Base-by-base conservation (phyloP, 2,329 filamentous ascomycete genomes). In the Pyrenochaeta sp. region DNA sequence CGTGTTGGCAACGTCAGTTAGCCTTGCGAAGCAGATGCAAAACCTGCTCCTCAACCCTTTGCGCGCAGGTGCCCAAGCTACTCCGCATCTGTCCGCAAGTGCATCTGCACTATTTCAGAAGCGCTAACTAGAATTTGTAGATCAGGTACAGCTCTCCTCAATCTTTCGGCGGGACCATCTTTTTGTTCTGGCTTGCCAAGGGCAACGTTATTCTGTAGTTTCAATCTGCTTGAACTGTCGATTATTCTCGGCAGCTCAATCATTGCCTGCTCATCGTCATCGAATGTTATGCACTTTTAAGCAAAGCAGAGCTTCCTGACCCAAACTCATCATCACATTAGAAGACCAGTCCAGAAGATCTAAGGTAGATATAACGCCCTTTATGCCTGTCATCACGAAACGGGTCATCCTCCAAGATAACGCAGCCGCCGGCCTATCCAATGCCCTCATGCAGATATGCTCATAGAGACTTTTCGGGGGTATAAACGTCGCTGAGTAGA, bases 401-500 rank as follows among this genome's bases (percentile, higher is more conserved):
- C 4, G n/a, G 23, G 6, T 29, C 21, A 41, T 23, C 18, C 37
- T 18, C 23, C 23, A 27, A 27, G 4, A 27, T 27, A 27, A 27
- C 23, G 9, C 9, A 9, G 4, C 23, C 39, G 4, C 4, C 23
- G 18, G 23, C 39, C 39, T 29, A 41, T 41, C 39, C 39, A 41
- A 42, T 42, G 40, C 40, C 27, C 40, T 42, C 40, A 42, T 20
- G 15, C 40, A 42, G 40, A 42, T 41, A 42, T 42, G 54, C 54
- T 51, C 54, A 47, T 40, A 15, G 51, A 53, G 49, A 47, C 48
- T 48, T 51, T 46, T 42, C 7, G 50, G 51, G 45, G 51, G 51
- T 54, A 56, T 54, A 54, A 55, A 51, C 51, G 52, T 58, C 45
- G 58, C 51, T 51, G 51, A 51, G 44, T 48, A 56, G 45, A 52